Evolutionary conservation across 208 protist species (phyloP), one percentile per base, ranked within the genome.

Genomic region (Wallacemonas sp.): DNA sequence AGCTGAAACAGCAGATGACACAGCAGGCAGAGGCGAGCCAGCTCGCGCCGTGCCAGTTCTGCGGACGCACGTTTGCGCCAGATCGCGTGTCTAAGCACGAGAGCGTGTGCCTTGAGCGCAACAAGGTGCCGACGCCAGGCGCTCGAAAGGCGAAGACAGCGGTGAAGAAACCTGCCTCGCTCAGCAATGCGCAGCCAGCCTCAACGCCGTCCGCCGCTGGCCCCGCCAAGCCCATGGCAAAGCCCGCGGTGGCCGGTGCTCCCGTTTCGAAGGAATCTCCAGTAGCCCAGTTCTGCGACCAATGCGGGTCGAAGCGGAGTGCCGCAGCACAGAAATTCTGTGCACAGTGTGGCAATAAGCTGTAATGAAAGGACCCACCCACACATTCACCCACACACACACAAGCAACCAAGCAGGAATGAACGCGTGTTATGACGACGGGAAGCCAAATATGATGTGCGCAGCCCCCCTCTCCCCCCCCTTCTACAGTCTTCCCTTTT

Each of bases 41-140:
- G 26, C 62, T 92, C 9, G 67, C 72, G 42, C 71, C 78, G 26
- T 93, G 87, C 60, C 55, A 65, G 39, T 77, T 88, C 65, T 96
- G 90, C 72, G 79, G 73, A 21, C 85, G 91, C 15, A 92, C 72
- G 14, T 96, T 97, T 63, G 66, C 74, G 14, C 77, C 71, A 19
- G 82, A 87, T 9, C 84, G 91, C 2, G 58, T 97, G 3, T 72
- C 51, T 26, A 95, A 90, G 70, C 94, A 97, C 62, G 88, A 95
- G 62, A 72, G 70, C 21, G 79, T 86, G 17, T 97, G 90, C 58
- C 21, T 86, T 9, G 89, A 92, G 46, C 89, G 85, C 24, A 79
- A 81, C 49, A 88, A 82, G 47, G 62, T 74, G 1, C 47, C 65
- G 47, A 15, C 67, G 22, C 45, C 66, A 30, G 60, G 28, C 9